These are phyloP conservation scores for Cryphonectria nitschkei DNA, from an alignment of 2,329 filamentous ascomycete genomes.

Conservation along the genomic window DNA sequence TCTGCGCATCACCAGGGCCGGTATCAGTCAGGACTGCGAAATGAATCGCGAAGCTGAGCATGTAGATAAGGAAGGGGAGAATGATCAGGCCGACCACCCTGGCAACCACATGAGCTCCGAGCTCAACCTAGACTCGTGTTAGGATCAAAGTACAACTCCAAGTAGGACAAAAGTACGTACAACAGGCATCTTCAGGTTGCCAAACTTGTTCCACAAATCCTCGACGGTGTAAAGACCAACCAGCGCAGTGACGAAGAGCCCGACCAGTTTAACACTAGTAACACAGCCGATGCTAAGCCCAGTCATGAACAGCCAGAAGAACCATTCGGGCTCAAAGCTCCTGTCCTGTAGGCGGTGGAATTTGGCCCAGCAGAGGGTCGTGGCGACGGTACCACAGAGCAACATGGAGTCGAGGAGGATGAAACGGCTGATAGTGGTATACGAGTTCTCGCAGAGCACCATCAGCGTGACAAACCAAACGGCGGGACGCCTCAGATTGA, in stretches of 20 bases:
- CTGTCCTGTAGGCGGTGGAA: slow-evolving; percentile 88
- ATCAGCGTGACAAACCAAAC: slow-evolving; percentile 96
- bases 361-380: slow-evolving; percentile 94
- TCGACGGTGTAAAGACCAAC: slow-evolving; percentile 95
- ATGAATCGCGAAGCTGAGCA: slow-evolving; percentile 93
- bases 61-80: slow-evolving; percentile 87
- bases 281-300: slow-evolving; percentile 97
- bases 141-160: not conserved
- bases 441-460: slow-evolving; percentile 99
- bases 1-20: slow-evolving; percentile 97
- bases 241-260: slow-evolving; percentile 91
- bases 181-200: slow-evolving; percentile 87
- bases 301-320: slow-evolving; percentile 89
- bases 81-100: slow-evolving; percentile 87
- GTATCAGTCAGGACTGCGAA: slow-evolving; percentile 92
- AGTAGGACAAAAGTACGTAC: slow-evolving; percentile 48
- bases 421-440: slow-evolving; percentile 97
- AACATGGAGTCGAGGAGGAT: slow-evolving; percentile 99
- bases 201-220: slow-evolving; percentile 98
- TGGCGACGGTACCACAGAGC: slow-evolving; percentile 97
- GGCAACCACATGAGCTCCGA: slow-evolving; percentile 78
- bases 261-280: slow-evolving; percentile 98
- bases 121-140: slow-evolving; percentile 41
- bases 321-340: slow-evolving; percentile 92
- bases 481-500: slow-evolving; percentile 82